Conservation (phyloP, 129 eudicot genomes). For the Centaurea solstitialis region DNA sequence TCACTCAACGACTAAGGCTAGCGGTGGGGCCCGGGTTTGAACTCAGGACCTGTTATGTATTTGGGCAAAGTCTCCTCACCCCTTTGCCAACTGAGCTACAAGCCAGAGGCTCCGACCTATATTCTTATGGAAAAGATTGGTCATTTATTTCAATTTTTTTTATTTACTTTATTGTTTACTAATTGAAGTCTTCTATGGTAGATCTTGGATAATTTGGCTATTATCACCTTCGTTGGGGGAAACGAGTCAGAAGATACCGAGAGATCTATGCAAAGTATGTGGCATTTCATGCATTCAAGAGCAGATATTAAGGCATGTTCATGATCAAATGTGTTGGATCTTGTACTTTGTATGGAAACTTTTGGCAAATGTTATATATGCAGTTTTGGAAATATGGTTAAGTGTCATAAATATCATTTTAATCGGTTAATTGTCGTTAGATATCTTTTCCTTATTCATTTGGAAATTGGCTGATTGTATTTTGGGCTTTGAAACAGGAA, state of each 20-base stretch:
- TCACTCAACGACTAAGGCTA: too few relatives aligned
- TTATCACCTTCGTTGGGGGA: conserved; percentile 55
- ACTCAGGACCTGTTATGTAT: too few relatives aligned
- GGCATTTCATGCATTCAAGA: conserved; percentile 48
- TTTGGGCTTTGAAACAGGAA: conserved; percentile 31
- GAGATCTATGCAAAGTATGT: conserved; percentile 50
- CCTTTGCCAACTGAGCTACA: too few relatives aligned
- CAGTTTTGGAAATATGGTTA: not conserved
- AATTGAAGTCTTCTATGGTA: conserved; percentile 12
- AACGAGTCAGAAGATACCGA: conserved; percentile 46
- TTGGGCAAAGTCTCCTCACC: too few relatives aligned
- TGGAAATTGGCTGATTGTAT: conserved; percentile 16
- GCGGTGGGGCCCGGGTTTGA: too few relatives aligned
- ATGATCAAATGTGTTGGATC: not conserved
- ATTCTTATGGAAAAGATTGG: not conserved
- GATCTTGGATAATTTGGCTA: conserved; percentile 54
- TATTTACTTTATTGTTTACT: not conserved
- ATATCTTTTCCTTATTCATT: not conserved
- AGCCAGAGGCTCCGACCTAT: too few relatives aligned
- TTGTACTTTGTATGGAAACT: not conserved
- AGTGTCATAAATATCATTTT: not conserved
- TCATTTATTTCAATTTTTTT: not conserved
- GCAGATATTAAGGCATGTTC: conserved; percentile 36
- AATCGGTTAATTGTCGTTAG: not conserved
- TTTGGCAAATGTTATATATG: not conserved